These are phyloP conservation scores for Nakataea oryzae DNA, from an alignment of 2,329 filamentous ascomycete species.

Conservation along the genomic window DNA sequence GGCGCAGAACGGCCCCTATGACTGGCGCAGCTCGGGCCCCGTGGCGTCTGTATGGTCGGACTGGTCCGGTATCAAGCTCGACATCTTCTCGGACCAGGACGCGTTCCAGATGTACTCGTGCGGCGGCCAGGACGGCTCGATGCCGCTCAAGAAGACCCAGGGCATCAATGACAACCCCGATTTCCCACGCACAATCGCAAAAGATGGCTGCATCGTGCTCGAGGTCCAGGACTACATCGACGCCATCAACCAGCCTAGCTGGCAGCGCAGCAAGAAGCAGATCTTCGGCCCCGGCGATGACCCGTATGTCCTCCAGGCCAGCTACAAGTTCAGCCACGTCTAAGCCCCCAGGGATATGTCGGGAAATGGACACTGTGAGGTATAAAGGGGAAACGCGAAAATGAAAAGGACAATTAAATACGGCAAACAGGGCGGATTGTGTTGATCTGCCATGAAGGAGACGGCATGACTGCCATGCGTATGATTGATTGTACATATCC, in stretches of 20 bases:
- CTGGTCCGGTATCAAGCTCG: constrained; percentile 74
- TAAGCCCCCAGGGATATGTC: neutral
- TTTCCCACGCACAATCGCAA: constrained; percentile 51
- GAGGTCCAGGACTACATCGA: constrained; percentile 94
- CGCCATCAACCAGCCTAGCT: constrained; percentile 83
- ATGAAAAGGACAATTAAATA: neutral
- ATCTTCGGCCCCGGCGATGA: constrained; percentile 48
- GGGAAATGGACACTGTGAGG: neutral
- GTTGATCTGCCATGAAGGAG: neutral
- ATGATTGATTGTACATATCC: neutral
- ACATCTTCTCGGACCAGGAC: constrained; percentile 74
- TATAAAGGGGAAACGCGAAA: neutral
- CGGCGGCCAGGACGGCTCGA: constrained; percentile 60
- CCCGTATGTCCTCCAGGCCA: constrained; percentile 52
- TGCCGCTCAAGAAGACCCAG: constrained; percentile 61
- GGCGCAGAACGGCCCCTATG: constrained; percentile 40
- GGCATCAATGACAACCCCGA: constrained; percentile 44
- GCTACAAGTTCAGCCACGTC: constrained; percentile 45
- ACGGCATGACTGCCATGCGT: neutral
- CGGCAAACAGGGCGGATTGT: neutral
- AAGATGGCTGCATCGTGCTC: constrained; percentile 81
- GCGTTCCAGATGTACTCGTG: constrained; percentile 87
- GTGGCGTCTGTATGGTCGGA: constrained; percentile 59
- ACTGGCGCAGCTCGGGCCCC: constrained; percentile 51
- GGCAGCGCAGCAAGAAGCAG: constrained; percentile 58